Evolutionary conservation across 192 early-diverging fungal genomes (phyloP).

Genomic region (Umbelopsis sp.): DNA sequence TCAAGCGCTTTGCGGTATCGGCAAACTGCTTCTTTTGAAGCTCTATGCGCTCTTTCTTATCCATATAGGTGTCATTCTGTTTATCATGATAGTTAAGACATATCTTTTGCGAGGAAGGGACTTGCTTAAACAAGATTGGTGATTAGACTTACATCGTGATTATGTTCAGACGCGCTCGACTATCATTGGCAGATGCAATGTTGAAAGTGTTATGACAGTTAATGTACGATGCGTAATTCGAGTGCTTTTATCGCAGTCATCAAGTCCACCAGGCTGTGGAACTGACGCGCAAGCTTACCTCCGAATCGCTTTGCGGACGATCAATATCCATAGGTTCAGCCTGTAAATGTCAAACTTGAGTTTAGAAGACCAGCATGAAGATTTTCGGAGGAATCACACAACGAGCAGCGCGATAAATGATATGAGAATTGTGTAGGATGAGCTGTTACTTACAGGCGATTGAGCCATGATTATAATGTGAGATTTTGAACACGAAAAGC

Average conservation of each 20-base stretch:
- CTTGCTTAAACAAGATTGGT: background rate
- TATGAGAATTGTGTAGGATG: background rate
- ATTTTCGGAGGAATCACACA: background rate
- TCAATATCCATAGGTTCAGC: conserved; percentile 18
- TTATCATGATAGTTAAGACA: background rate
- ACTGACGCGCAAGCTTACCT: conserved; percentile 10
- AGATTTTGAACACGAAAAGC: conserved; percentile 18
- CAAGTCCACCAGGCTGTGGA: background rate
- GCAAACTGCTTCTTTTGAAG: conserved; percentile 14
- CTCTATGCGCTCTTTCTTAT: conserved; percentile 8
- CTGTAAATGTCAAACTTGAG: background rate
- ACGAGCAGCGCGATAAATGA: background rate
- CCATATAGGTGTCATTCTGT: conserved; percentile 4
- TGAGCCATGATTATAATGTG: background rate
- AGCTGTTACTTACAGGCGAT: conserved; percentile 1
- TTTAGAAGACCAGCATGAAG: background rate
- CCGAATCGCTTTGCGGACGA: conserved; percentile 14
- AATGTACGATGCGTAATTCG: background rate
- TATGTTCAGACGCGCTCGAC: conserved; percentile 9
- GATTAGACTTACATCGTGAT: background rate
- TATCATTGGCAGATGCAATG: background rate
- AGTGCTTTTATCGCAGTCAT: background rate
- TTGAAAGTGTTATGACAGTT: background rate
- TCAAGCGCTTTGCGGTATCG: conserved; percentile 8
- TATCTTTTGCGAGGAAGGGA: background rate